These are phyloP conservation scores for Aureobasidium musti DNA, from an alignment of 2,329 filamentous ascomycete species.

Conservation along the genomic window DNA sequence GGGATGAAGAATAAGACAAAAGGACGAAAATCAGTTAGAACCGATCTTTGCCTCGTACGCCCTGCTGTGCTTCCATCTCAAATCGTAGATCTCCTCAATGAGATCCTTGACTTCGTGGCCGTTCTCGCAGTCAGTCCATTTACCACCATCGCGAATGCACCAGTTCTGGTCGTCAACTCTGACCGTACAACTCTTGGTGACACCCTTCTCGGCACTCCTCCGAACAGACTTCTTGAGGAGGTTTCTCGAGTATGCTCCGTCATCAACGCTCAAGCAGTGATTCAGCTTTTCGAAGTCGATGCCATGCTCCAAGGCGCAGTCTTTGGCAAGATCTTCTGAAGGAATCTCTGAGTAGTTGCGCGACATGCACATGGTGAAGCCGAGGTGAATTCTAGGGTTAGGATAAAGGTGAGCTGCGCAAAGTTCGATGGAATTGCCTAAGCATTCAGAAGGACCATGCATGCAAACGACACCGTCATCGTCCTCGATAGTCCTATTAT, in stretches of 20 bases:
- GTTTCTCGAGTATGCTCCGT: conserved; percentile 68
- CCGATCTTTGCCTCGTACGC: background rate
- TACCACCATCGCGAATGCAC: conserved; percentile 76
- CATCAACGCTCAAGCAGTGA: conserved; percentile 74
- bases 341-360: conserved; percentile 77
- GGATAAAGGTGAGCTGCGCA: conserved; percentile 83
- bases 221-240: conserved; percentile 69
- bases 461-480: conserved; percentile 82
- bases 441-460: conserved; percentile 86
- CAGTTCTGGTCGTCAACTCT: conserved; percentile 75
- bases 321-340: conserved; percentile 72
- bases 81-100: conserved; percentile 63
- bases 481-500: conserved; percentile 60
- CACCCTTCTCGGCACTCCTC: conserved; percentile 56
- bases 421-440: conserved; percentile 92
- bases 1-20: background rate
- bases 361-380: conserved; percentile 89
- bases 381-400: conserved; percentile 82
- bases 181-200: conserved; percentile 52
- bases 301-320: conserved; percentile 88
- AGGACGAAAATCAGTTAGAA: background rate
- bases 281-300: conserved; percentile 82
- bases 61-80: conserved; percentile 55
- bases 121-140: conserved; percentile 77
- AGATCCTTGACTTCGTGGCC: conserved; percentile 70